Evolutionary conservation across 2,329 filamentous ascomycete genomes (phyloP).

Genomic region (Fusarium ramigenum): DNA sequence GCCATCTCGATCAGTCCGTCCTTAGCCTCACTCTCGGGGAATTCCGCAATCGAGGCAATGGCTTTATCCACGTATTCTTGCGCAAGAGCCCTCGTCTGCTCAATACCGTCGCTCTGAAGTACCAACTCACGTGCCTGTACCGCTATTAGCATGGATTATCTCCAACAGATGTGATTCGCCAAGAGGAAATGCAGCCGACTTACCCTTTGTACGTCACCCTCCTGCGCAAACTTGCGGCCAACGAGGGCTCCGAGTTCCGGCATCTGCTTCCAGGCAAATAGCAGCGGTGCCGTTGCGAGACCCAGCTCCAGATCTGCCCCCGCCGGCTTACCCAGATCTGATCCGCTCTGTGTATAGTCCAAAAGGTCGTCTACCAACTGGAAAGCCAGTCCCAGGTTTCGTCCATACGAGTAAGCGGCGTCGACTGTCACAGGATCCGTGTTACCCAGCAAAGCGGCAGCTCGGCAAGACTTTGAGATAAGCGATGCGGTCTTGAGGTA

Average conservation of each 20-base stretch:
- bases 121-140: slow-evolving; percentile 86
- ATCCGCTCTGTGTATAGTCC: slow-evolving; percentile 88
- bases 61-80: slow-evolving; percentile 92
- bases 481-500: slow-evolving; percentile 96
- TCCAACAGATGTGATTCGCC: slow-evolving; percentile 32
- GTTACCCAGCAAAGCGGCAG: slow-evolving; percentile 85
- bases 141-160: slow-evolving; percentile 33
- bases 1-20: slow-evolving; percentile 93
- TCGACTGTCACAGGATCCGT: slow-evolving; percentile 83
- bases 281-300: slow-evolving; percentile 88
- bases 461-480: slow-evolving; percentile 95
- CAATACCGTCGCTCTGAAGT: slow-evolving; percentile 82
- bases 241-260: slow-evolving; percentile 87
- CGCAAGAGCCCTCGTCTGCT: slow-evolving; percentile 89
- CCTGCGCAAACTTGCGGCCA: slow-evolving; percentile 84
- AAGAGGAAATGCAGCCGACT: slow-evolving; percentile 45
- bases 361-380: slow-evolving; percentile 98
- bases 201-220: slow-evolving; percentile 88
- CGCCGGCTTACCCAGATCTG: slow-evolving; percentile 91
- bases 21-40: slow-evolving; percentile 96
- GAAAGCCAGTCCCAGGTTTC: slow-evolving; percentile 93
- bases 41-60: slow-evolving; percentile 80
- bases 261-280: slow-evolving; percentile 95
- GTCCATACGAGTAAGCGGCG: slow-evolving; percentile 89
- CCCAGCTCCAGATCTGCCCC: slow-evolving; percentile 94